phyloP scores from a whole-genome alignment of 2,329 filamentous ascomycete species.

The Penicillium sp. region DNA sequence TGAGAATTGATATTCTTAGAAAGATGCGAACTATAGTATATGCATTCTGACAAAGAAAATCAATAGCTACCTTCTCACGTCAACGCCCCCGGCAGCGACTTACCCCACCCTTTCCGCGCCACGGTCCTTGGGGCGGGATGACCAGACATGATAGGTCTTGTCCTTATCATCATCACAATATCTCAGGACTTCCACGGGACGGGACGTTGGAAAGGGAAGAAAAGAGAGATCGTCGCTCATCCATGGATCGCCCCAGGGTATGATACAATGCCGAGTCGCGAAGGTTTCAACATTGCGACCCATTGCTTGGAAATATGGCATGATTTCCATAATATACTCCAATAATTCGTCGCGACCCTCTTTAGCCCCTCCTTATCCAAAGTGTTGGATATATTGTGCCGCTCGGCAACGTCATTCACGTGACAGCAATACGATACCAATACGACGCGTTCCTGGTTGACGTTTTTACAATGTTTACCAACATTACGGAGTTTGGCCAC shows the following conservation, averaged over 20 bases:
- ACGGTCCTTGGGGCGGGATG: constrained; percentile 8
- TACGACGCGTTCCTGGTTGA: not conserved
- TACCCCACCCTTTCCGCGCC: constrained; percentile 5
- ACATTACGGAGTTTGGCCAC: not conserved
- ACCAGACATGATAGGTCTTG: constrained; percentile 5
- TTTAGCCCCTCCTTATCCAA: not conserved
- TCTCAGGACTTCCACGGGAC: not conserved
- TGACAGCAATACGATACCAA: not conserved
- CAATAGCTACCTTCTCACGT: not conserved
- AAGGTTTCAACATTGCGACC: not conserved
- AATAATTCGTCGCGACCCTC: not conserved
- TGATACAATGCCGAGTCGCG: not conserved
- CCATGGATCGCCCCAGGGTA: constrained; percentile 3
- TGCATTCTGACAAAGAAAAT: not conserved
- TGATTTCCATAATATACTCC: not conserved
- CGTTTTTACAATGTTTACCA: not conserved
- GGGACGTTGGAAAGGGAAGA: not conserved
- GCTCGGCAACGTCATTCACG: not conserved
- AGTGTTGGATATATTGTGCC: not conserved
- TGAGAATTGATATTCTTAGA: not conserved
- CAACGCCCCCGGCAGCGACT: not conserved
- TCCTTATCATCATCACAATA: not conserved
- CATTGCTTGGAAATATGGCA: not conserved
- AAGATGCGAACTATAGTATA: not conserved
- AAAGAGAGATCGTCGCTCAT: constrained; percentile 6